Conservation (phyloP, 2,329 filamentous ascomycete species). For the Pestalotiopsis sp. region DNA sequence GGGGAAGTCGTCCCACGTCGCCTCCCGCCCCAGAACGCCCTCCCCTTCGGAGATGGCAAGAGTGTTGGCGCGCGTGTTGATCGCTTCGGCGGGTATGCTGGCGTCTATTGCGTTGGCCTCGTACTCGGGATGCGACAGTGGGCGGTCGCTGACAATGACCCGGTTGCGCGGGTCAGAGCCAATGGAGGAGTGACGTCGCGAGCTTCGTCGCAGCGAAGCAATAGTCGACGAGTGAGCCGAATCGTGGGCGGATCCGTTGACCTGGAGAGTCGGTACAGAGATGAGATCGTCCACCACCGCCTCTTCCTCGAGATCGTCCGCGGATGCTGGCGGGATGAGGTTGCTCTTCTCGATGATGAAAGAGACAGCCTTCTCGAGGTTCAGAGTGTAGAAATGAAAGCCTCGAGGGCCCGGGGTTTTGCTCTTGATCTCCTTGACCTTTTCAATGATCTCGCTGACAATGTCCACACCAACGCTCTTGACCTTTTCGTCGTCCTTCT, state of each 20-base stretch:
- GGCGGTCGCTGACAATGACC: slow-evolving; percentile 74
- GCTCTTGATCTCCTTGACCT: slow-evolving; percentile 68
- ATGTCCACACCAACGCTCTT: slow-evolving; percentile 83
- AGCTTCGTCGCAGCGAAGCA: slow-evolving; percentile 37
- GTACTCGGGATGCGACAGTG: slow-evolving; percentile 62
- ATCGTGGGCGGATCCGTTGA: slow-evolving; percentile 50
- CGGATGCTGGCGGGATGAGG: slow-evolving; percentile 69
- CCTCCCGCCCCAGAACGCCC: slow-evolving; percentile 85
- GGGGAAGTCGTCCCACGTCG: slow-evolving; percentile 98
- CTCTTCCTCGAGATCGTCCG: slow-evolving; percentile 52
- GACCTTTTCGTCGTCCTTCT: slow-evolving; percentile 78
- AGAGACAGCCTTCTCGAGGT: slow-evolving; percentile 92
- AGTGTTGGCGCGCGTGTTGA: slow-evolving; percentile 81
- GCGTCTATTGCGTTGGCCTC: slow-evolving; percentile 80
- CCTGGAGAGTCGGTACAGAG: slow-evolving; percentile 46
- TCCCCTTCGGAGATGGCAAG: slow-evolving; percentile 94
- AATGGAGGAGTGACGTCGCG: slow-evolving; percentile 73
- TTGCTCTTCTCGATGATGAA: slow-evolving; percentile 85
- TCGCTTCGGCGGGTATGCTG: slow-evolving; percentile 70
- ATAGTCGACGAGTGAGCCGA: slow-evolving; percentile 23
- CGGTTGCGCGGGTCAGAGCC: slow-evolving; percentile 87
- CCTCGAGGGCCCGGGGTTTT: slow-evolving; percentile 67
- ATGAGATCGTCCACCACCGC: slow-evolving; percentile 50
- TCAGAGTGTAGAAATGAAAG: slow-evolving; percentile 97
- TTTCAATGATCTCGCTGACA: slow-evolving; percentile 79